A percentile compares a stretch with the other conserved stretches of the same genome.
Evolutionary conservation across 306 rosid species (phyloP).

Genomic region (Citrullus colocynthis): DNA sequence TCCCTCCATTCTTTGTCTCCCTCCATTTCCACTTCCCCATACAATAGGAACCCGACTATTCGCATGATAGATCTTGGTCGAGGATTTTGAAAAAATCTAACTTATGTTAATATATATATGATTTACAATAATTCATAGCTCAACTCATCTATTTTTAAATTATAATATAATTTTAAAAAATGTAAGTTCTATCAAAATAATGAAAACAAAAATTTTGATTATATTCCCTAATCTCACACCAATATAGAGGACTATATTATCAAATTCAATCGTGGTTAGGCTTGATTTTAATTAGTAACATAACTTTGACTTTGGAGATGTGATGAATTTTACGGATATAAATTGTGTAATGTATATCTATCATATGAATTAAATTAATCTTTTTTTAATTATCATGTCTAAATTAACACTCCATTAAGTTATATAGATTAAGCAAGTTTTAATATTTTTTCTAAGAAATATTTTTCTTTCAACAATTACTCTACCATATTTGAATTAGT

Average conservation of each 20-base stretch:
- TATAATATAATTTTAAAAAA: background rate
- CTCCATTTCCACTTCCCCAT: background rate
- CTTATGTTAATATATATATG: background rate
- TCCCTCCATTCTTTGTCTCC: background rate
- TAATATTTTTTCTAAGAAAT: too few species aligned
- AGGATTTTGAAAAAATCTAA: background rate
- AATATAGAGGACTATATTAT: background rate
- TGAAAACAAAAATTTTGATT: background rate
- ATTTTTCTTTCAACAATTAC: too few species aligned
- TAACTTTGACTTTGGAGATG: too few species aligned
- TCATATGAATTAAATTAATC: too few species aligned
- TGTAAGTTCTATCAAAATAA: background rate
- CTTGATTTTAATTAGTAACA: too few species aligned
- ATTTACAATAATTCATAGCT: background rate
- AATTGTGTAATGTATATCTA: too few species aligned
- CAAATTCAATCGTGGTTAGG: too few species aligned
- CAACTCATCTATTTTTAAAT: background rate
- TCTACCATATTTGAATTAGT: too few species aligned
- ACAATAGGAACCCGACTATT: background rate
- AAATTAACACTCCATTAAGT: too few species aligned
- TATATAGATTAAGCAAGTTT: too few species aligned
- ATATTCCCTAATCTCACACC: background rate
- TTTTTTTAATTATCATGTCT: too few species aligned
- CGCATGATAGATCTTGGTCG: background rate
- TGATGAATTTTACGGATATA: too few species aligned